Percentiles rank a stretch among this genome's conserved stretches.
phyloP scores from a whole-genome alignment of 1,139 yeast species.

The Hanseniaspora uvarum region DNA sequence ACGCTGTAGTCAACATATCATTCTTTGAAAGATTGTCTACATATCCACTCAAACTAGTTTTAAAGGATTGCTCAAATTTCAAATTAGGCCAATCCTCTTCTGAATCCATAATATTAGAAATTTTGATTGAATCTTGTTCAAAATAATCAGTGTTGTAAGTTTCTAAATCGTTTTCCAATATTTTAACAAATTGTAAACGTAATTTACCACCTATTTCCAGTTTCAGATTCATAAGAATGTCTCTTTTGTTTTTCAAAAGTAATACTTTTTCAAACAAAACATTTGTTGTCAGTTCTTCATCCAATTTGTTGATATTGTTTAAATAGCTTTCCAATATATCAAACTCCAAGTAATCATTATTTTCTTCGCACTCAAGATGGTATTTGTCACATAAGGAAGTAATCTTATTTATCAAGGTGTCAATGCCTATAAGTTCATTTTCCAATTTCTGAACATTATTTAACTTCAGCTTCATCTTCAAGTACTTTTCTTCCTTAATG shows the following conservation, averaged over 20 bases:
- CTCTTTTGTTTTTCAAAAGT: neutral
- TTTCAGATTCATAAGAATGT: constrained; percentile 15
- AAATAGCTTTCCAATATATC: constrained; percentile 36
- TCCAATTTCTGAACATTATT: constrained; percentile 55
- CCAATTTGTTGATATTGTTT: constrained; percentile 47
- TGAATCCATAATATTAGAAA: constrained; percentile 42
- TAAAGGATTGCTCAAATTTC: constrained; percentile 24
- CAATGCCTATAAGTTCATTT: constrained; percentile 55
- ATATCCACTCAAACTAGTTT: constrained; percentile 32
- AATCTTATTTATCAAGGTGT: constrained; percentile 40
- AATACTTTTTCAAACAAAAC: neutral
- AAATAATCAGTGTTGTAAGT: constrained; percentile 39
- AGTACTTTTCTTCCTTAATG: constrained; percentile 44
- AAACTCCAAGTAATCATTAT: constrained; percentile 15
- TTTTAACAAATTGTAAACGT: constrained; percentile 45
- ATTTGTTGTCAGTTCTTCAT: constrained; percentile 24
- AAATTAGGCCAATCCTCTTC: constrained; percentile 24
- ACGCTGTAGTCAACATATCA: constrained; percentile 55
- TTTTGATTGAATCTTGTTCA: constrained; percentile 28
- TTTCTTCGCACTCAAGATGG: constrained; percentile 34
- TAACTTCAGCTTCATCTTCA: constrained; percentile 43
- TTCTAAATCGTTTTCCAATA: constrained; percentile 52
- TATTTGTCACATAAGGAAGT: constrained; percentile 44
- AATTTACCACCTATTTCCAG: constrained; percentile 59
- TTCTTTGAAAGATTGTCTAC: constrained; percentile 47